These are phyloP conservation scores for Diaporthe velutina DNA, from an alignment of 2,329 filamentous ascomycete genomes.

Conservation along the genomic window DNA sequence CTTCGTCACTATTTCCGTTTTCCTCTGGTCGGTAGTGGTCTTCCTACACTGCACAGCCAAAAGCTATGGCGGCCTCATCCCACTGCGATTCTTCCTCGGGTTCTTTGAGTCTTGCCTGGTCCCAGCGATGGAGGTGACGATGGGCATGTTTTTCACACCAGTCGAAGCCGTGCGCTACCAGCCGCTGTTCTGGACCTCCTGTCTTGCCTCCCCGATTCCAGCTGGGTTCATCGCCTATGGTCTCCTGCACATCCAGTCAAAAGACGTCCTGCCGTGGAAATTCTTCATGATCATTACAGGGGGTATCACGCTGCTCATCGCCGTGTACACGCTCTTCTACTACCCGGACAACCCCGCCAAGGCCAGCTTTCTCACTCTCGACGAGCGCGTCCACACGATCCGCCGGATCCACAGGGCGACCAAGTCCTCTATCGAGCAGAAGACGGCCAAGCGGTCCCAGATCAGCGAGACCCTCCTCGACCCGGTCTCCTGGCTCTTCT, in stretches of 20 bases:
- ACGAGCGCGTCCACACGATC: constrained; percentile 44
- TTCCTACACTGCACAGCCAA: constrained; percentile 54
- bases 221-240: constrained; percentile 57
- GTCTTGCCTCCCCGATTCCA: constrained; percentile 51
- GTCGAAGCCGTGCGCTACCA: constrained; percentile 51
- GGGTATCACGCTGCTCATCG: constrained; percentile 50
- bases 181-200: constrained; percentile 51
- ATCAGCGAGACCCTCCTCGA: constrained; percentile 41
- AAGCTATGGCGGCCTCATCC: constrained; percentile 52
- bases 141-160: constrained; percentile 55
- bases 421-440: constrained; percentile 54
- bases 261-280: constrained; percentile 52
- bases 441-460: constrained; percentile 50
- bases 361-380: constrained; percentile 41
- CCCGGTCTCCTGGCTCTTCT: constrained; percentile 43
- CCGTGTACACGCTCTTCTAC: constrained; percentile 51
- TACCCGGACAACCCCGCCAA: constrained; percentile 44
- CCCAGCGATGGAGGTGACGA: constrained; percentile 56
- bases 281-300: constrained; percentile 55
- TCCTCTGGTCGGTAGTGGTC: constrained; percentile 53
- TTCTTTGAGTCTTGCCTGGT: constrained; percentile 52
- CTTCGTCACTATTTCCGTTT: constrained; percentile 50
- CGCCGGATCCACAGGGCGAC: constrained; percentile 48
- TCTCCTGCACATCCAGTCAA: constrained; percentile 51
- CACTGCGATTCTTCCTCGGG: constrained; percentile 53